Evolutionary conservation across 2,329 filamentous ascomycete species (phyloP).

Genomic region (Aspergillus clavatus): DNA sequence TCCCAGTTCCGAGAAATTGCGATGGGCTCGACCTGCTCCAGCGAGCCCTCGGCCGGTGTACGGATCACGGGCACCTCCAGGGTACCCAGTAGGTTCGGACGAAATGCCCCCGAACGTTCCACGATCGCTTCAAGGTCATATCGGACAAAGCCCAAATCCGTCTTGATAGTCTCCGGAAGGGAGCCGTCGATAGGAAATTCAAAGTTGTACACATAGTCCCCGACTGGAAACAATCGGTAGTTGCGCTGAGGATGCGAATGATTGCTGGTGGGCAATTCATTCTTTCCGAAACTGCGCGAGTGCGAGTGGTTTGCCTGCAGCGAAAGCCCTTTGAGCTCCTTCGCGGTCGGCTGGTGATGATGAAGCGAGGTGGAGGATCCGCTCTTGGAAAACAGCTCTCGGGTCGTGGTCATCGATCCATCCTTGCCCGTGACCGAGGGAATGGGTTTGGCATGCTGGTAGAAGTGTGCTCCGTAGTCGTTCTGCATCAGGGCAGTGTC

Average conservation of each 20-base stretch:
- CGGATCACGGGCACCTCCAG: conserved; percentile 82
- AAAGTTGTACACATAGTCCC: conserved; percentile 69
- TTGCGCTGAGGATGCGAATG: conserved; percentile 67
- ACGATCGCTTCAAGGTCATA: conserved; percentile 84
- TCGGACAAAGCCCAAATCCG: conserved; percentile 79
- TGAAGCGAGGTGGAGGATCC: conserved; percentile 41
- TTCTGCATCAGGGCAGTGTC: conserved; percentile 47
- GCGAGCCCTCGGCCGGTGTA: conserved; percentile 77
- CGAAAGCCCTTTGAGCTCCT: conserved; percentile 64
- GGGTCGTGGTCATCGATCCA: conserved; percentile 27
- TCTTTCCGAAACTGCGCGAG: conserved; percentile 79
- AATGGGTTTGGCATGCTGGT: conserved; percentile 48
- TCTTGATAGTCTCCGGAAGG: conserved; percentile 75
- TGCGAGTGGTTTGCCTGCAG: conserved; percentile 75
- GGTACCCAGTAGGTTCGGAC: conserved; percentile 74
- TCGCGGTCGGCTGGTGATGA: conserved; percentile 37
- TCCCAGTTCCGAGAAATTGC: conserved; percentile 93
- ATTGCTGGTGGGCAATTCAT: conserved; percentile 56
- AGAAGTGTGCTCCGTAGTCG: conserved; percentile 59
- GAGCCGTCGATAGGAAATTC: conserved; percentile 77
- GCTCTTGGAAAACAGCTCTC: conserved; percentile 38
- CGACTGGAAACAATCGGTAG: conserved; percentile 78
- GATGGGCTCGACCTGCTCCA: conserved; percentile 89
- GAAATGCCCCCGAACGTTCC: conserved; percentile 83
- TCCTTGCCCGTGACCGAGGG: conserved; percentile 28